These are phyloP conservation scores for Sporisorium graminicola DNA, from an alignment of 1,284 basidiomycete species.

Conservation along the genomic window DNA sequence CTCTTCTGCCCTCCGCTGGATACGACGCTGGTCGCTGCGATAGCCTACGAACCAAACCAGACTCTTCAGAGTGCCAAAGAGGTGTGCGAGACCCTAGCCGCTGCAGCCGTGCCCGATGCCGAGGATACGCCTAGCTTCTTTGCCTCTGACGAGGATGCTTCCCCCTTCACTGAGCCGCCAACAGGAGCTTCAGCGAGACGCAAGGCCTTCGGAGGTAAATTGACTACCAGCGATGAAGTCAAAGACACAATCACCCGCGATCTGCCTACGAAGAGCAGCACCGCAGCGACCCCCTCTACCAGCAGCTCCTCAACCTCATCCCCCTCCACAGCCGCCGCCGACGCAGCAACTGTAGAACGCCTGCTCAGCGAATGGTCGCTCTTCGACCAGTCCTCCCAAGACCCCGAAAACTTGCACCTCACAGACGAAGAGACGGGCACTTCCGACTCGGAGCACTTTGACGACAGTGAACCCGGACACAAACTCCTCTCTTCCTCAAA, in stretches of 20 bases:
- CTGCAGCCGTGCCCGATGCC: conserved; percentile 27
- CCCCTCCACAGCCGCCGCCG: conserved; percentile 9
- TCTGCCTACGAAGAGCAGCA: background rate
- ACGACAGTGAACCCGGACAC: background rate
- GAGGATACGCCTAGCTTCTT: background rate
- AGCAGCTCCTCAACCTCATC: conserved; percentile 4
- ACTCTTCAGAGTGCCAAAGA: conserved; percentile 52
- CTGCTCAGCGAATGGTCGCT: conserved; percentile 52
- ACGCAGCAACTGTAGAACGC: conserved; percentile 38
- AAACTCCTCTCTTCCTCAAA: background rate
- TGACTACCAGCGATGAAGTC: conserved; percentile 7
- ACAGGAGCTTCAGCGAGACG: conserved; percentile 9
- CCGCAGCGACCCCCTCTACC: background rate
- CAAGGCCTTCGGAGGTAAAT: conserved; percentile 29
- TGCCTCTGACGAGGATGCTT: background rate
- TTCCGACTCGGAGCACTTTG: conserved; percentile 18
- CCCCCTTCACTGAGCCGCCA: background rate
- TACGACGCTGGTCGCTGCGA: conserved; percentile 55
- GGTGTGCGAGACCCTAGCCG: conserved; percentile 48
- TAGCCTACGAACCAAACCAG: conserved; percentile 52
- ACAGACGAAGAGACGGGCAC: conserved; percentile 46
- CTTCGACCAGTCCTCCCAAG: conserved; percentile 30
- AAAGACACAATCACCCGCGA: background rate
- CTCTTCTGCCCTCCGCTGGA: conserved; percentile 56
- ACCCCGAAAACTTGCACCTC: conserved; percentile 41